phyloP scores from a whole-genome alignment of 352 stramenopile genomes.

The Phytophthora colocasiae region DNA sequence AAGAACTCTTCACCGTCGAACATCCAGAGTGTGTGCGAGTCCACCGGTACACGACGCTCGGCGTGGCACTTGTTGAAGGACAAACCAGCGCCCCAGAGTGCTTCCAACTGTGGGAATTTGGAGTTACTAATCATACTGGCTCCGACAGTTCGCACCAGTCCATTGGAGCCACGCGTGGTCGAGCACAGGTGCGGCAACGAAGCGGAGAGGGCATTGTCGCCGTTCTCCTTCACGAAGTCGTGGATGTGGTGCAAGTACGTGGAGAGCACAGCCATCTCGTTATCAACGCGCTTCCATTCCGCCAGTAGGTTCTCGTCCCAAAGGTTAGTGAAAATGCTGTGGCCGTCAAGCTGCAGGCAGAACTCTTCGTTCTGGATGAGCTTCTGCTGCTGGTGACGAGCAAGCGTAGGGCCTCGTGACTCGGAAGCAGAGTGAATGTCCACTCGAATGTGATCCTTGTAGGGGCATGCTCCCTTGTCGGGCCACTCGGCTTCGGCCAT shows the following conservation, averaged over 20 bases:
- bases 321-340: constrained; percentile 88
- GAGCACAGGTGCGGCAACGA: constrained; percentile 80
- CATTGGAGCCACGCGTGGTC: constrained; percentile 73
- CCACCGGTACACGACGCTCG: constrained; percentile 72
- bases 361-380: constrained; percentile 82
- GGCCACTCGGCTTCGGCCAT: constrained; percentile 75
- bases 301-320: constrained; percentile 80
- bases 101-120: constrained; percentile 77
- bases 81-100: constrained; percentile 79
- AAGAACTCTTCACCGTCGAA: constrained; percentile 81
- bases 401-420: constrained; percentile 79
- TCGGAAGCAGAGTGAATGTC: constrained; percentile 73
- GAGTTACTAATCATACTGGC: constrained; percentile 81
- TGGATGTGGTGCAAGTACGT: constrained; percentile 88
- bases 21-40: constrained; percentile 85
- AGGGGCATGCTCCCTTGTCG: constrained; percentile 67
- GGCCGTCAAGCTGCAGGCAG: constrained; percentile 84
- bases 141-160: constrained; percentile 73
- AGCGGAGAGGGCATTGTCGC: constrained; percentile 68
- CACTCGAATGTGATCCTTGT: constrained; percentile 75
- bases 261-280: constrained; percentile 86
- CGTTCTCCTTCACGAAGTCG: constrained; percentile 82
- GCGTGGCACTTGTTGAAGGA: constrained; percentile 90
- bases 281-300: constrained; percentile 78
- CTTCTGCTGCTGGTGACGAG: constrained; percentile 85